Evolutionary conservation across 306 rosid genomes (phyloP), one percentile per base, ranked within the genome.

Genomic region (Lagenaria siceraria): DNA sequence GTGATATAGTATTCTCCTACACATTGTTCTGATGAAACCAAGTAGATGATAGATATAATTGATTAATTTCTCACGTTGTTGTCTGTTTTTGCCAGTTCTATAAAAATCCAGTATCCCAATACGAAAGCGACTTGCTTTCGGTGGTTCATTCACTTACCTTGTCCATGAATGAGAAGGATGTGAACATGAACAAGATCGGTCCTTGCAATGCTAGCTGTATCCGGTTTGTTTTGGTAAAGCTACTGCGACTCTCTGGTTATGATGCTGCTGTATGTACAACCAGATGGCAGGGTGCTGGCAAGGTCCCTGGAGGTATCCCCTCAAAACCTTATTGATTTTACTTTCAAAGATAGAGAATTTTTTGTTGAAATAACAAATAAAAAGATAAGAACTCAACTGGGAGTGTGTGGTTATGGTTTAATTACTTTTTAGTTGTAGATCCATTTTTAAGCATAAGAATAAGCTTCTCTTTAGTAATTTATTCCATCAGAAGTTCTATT

Each of bases 261-360:
- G 98, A 95, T 54, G 98, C 99, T 25, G 91, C 92, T 80, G 91
- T 95, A 35, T 95, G 99, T 81, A 55, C 87, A 38, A 85, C 97
- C 62, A 86, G 87, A 84, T 95, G 99, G 99, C 99, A 88, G 83
- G 93, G 87, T 64, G 85, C 84, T 78, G 90, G 97, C 83, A 95
- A 87, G 83, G 97, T 95, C 73, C 99, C 99, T 13, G 97, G 99
- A 85, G 97, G 99, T 95, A 92, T 86, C 13, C 22, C 21, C 5
- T 48, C 59, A 7, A 36, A 25, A 14, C 42, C 76, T 25, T 13
- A 49, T 17, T 4, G 15, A 48, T 71, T 71, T 51, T 71, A 48
- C 38, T 43, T 70, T 48, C 10, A 12, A 43, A 7, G 18, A 43
- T 43, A 12, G 38, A 40, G 55, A 69, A 21, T 69, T 43, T 69